Base-by-base conservation (phyloP, 1,284 basidiomycete genomes). In the Ganoderma meredithae region DNA sequence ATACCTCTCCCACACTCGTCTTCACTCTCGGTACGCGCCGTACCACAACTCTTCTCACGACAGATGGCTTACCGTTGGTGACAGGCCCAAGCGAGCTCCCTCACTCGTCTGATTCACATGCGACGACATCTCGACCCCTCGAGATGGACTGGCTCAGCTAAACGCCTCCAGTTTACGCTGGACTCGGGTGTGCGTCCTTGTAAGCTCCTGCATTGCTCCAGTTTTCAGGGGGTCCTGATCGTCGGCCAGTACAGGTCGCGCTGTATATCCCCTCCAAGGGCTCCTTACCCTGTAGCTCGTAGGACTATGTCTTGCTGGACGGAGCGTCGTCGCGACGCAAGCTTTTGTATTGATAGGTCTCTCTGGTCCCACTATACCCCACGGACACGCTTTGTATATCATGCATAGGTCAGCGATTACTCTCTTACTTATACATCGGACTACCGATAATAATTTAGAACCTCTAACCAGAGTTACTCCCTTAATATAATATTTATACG, bases 131-230 rank as follows among this genome's bases (percentile, higher is more conserved):
- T 8, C n/a, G 44, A 9, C 52, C 27, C 52, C 52, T 55, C 27
- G 52, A 55, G 15, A 55, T 55, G 52, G 52, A 55, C 52, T 55
- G 52, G 52, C 52, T 55, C 27, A 55, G 52, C 52, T 55, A 27
- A 55, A 55, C 6, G 15, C 27, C 2, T 10, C 25, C 47, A 8
- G 9, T 6, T 22, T 17, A 8, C 27, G 19, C n/a, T 19, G 7
- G 44, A 47, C 27, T 31, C 27, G 27, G 27, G 27, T 36, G 36
- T 36, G 36, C 1, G n/a, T 6, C 7, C 27, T 3, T 17, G 52
- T 55, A 27, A 55, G 52, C 31, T 33, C 15, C 13, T 15, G 15
- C 22, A 17, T 27, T 19, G 27, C 3, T 55, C 27, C 27, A 19
- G 15, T 9, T 36, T 36, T 36, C 7, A 19, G 2, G 15, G 52